Base-by-base conservation (phyloP, 768 basidiomycete species). In the Kwoniella mangroviensis region DNA sequence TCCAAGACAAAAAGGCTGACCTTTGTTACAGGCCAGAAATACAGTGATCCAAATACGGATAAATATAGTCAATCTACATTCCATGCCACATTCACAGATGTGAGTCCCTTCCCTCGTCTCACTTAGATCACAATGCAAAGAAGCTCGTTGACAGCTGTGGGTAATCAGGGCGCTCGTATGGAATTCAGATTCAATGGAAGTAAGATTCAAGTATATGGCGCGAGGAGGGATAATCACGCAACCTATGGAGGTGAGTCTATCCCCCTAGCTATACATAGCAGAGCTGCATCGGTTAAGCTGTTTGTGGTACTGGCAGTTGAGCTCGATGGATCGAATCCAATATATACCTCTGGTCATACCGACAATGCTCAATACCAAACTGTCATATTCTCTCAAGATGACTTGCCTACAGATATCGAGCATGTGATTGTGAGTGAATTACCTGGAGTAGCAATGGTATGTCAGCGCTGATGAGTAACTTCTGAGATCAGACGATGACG, bases 101-200 rank as follows among this genome's bases (percentile, higher is more conserved):
- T 65, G 53, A 65, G 63, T 51, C 34, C 34, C 34, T 7, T 34
- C 34, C 26, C 26, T 26, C 26, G 3, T 34, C 34, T 34, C 34
- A 7, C 34, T 7, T 7, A 34, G 34, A 34, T 34, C 34, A 34
- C 34, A 7, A 34, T 34, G 4, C 3, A 34, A 7, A 4, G 4
- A 4, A 34, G 6, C 34, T 4, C 6, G 4, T 34, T 34, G 34
- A 34, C 6, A 34, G 6, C 34, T 61, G 19, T n/a, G 60, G 22
- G 59, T 42, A 43, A 43, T n/a, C 51, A 76, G 75, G 76, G 74
- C 24, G 74, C 75, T 56, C 55, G 24, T 15, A 69, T 74, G 59
- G 52, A 59, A 3, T 53, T 78, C 22, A 64, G 52, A 10, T 78
- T 75, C 70, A 75, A 75, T 41, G 76, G 76, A 21, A 67, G 72